A percentile compares a stretch with the other conserved stretches of the same genome.
Evolutionary conservation across 495 filamentous ascomycete genomes (phyloP).

Genomic region (Neurospora sp.): DNA sequence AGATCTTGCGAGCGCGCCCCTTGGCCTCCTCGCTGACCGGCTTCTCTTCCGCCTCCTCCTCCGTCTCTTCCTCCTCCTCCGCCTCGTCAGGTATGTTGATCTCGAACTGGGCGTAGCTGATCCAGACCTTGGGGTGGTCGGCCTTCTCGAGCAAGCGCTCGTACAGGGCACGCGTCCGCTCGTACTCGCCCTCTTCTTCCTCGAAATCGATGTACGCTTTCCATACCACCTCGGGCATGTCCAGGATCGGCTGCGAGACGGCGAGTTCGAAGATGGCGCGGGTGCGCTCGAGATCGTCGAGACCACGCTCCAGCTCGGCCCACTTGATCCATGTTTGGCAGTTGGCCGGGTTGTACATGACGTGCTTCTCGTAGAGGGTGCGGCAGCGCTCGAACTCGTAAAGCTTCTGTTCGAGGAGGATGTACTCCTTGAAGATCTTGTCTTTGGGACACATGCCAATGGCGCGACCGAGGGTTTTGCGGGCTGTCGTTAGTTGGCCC

Average conservation of each 20-base stretch:
- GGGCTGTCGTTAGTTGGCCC: slow-evolving; percentile 62
- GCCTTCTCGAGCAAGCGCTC: slow-evolving; percentile 88
- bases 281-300: slow-evolving; percentile 79
- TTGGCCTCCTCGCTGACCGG: slow-evolving; percentile 78
- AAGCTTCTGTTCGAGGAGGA: slow-evolving; percentile 80
- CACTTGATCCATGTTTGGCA: slow-evolving; percentile 92
- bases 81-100: slow-evolving; percentile 63
- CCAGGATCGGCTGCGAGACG: slow-evolving; percentile 70
- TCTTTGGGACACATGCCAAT: slow-evolving; percentile 95
- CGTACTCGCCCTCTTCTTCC: slow-evolving; percentile 85
- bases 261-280: slow-evolving; percentile 92
- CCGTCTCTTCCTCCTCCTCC: slow-evolving; percentile 36
- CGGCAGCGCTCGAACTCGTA: slow-evolving; percentile 89
- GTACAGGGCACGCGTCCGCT: slow-evolving; percentile 70
- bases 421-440: slow-evolving; percentile 87
- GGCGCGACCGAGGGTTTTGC: slow-evolving; percentile 80
- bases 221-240: slow-evolving; percentile 97
- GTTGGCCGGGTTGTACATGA: slow-evolving; percentile 83
- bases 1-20: slow-evolving; percentile 67
- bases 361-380: slow-evolving; percentile 85
- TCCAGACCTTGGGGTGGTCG: slow-evolving; percentile 98
- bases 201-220: slow-evolving; percentile 98
- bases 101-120: slow-evolving; percentile 92
- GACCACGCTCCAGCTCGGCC: slow-evolving; percentile 78
- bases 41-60: slow-evolving; percentile 48